Evolutionary conservation across 495 filamentous ascomycete genomes (phyloP), one percentile per base, ranked within the genome.

Genomic region (Penicillium manginii): DNA sequence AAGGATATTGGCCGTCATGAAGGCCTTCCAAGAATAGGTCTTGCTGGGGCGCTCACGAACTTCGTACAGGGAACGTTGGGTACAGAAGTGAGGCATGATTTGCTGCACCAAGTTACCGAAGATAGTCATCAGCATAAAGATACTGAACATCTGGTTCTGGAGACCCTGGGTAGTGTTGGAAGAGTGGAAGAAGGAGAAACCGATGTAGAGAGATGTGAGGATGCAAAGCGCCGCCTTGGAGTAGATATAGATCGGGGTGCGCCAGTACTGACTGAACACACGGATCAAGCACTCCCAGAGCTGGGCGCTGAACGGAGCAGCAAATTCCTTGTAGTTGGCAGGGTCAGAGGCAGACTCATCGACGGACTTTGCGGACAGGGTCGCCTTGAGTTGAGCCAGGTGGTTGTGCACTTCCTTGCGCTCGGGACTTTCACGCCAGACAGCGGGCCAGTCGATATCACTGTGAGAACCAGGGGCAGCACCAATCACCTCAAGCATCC

Each of bases 401-500:
- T 96, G 88, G 14, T 79, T 74, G 50, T 87, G 84, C 40, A 93
- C 85, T 0, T 70, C 82, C 40, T 74, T 66, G 65, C 87, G 87
- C 73, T 97, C 93, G 23, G 83, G 73, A 62, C 86, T 90, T 11
- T 89, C 81, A 29, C 86, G 85, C 93, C 93, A 98, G 14, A 87
- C 78, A 50, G 88, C 70, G 65, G 85, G 83, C 93, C 93, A 98
- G 70, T 98, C 91, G 54, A 89, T 83, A 42, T 90, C 84, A 55
- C 85, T 89, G 59, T 81, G 70, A 14, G 85, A 86, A 53, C 91
- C 91, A n/a, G 93, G 92, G 1, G 93, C 92, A 23, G 91, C 92
- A 59, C 93, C 93, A 65, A 93, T 96, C 49, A 91, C 88, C 67
- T 96, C 92, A 35, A 98, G 80, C 91, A 98, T 97, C 90, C 91